Evolutionary conservation across 768 basidiomycete species (phyloP), one percentile per base, ranked within the genome.

Genomic region (Tricholoma sp.): DNA sequence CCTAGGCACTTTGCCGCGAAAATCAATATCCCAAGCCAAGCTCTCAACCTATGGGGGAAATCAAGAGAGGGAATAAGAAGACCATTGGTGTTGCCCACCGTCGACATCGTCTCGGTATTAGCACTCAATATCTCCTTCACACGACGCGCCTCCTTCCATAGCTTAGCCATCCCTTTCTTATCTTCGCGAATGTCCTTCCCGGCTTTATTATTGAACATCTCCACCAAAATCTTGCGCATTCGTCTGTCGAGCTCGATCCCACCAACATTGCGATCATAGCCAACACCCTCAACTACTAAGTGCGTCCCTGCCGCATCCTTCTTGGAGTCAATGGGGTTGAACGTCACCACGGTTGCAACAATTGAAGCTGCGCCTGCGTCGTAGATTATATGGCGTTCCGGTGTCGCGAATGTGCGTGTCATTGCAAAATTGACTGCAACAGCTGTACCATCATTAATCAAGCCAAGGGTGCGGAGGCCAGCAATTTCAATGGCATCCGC

Each of bases 391-490:
- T 98, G 95, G 69, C 88, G 83, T 66, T 95, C 89, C 0, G 85
- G 84, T 2, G 74, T 74, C 0, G 88, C 75, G 77, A 98, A 98
- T 1, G 84, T 79, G 50, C 96, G 84, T 1, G 94, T 94, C 94
- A 98, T 97, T 43, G 97, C 97, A 67, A 91, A 99, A 75, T 99
- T 99, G 63, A 98, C 81, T 12, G 94, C 97, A n/a, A 95, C 88
- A 2, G 94, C 92, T 0, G 91, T 85, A 24, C 96, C 96, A 64
- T 99, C 97, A 63, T 94, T 89, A 54, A 99, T 83, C 57, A 98
- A 78, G 0, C 91, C 86, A 31, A 98, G 75, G 1, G 89, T 86
- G 24, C 82, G 83, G 47, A 99, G 74, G 2, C 95, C 97, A 14
- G 94, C 85, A 46, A 98, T 84, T 66, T 97, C 96, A 34, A 94